Percentiles rank a stretch among this genome's conserved stretches.
Conservation (phyloP, 805 yeast species). For the Cephaloascus albidus region DNA sequence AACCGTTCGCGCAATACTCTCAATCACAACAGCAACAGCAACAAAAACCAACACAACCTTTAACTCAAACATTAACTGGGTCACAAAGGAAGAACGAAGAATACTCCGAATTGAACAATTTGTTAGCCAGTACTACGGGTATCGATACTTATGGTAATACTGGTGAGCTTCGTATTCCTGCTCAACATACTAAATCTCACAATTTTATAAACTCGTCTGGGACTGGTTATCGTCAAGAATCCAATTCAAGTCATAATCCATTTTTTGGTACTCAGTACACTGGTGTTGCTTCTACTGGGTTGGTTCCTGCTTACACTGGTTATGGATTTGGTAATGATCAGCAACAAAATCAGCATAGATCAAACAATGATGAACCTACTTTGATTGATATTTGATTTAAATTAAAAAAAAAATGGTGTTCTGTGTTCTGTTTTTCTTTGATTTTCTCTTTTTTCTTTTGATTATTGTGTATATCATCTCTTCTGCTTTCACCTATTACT, state of each 20-base stretch:
- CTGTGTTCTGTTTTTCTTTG: neutral
- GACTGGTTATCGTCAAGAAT: conserved; percentile 58
- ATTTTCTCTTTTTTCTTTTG: neutral
- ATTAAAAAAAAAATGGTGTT: neutral
- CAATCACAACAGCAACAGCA: conserved; percentile 21
- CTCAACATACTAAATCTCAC: conserved; percentile 80
- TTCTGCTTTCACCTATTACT: neutral
- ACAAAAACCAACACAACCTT: conserved; percentile 20
- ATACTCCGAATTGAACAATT: conserved; percentile 64
- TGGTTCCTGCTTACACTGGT: conserved; percentile 84
- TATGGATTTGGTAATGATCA: conserved; percentile 84
- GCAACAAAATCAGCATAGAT: conserved; percentile 17
- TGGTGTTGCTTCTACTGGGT: conserved; percentile 54
- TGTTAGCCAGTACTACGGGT: conserved; percentile 83
- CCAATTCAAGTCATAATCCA: conserved; percentile 42
- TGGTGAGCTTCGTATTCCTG: conserved; percentile 79
- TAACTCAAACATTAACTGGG: conserved; percentile 41
- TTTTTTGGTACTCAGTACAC: conserved; percentile 63
- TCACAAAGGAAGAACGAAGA: conserved; percentile 45
- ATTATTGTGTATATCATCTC: no score
- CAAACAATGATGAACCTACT: conserved; percentile 27
- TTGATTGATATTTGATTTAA: conserved; percentile 30
- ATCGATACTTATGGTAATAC: conserved; percentile 89
- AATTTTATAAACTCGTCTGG: conserved; percentile 84
- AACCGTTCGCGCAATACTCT: no score